These are phyloP conservation scores for Metschnikowia proteae DNA, from an alignment of 805 yeast genomes.

Conservation along the genomic window DNA sequence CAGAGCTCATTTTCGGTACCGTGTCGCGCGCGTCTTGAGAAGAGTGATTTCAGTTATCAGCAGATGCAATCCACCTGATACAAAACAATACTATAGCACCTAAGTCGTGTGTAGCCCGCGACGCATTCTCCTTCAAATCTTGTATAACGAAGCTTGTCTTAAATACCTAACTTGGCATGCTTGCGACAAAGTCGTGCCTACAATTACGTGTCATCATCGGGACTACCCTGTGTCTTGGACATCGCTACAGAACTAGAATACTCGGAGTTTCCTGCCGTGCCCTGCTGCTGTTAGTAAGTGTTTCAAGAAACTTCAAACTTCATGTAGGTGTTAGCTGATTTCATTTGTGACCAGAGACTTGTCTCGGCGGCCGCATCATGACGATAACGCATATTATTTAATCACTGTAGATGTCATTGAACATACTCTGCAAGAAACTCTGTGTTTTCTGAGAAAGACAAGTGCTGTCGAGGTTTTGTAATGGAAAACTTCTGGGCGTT, in stretches of 20 bases:
- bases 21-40: not conserved
- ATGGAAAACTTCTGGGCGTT: not conserved
- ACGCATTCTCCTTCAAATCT: too few relatives aligned
- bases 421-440: conserved; percentile 11
- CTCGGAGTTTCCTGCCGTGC: too few relatives aligned
- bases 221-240: too few relatives aligned
- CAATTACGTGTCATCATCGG: too few relatives aligned
- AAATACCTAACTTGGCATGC: too few relatives aligned
- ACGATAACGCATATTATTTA: conserved; percentile 44
- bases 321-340: conserved; percentile 47
- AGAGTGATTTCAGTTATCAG: too few relatives aligned
- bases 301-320: conserved; percentile 16
- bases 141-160: too few relatives aligned
- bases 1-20: not conserved
- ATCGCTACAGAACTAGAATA: too few relatives aligned
- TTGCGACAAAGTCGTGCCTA: too few relatives aligned
- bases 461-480: not conserved
- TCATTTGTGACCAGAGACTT: conserved; percentile 38
- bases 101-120: too few relatives aligned
- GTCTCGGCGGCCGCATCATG: conserved; percentile 38
- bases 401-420: conserved; percentile 19
- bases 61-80: too few relatives aligned
- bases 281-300: conserved; percentile 2
- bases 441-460: not conserved
- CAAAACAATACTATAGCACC: too few relatives aligned